A percentile compares a stretch with the other conserved stretches of the same genome.
phyloP scores from a whole-genome alignment of 345 rosid species.

The Gynandropsis gynandra region DNA sequence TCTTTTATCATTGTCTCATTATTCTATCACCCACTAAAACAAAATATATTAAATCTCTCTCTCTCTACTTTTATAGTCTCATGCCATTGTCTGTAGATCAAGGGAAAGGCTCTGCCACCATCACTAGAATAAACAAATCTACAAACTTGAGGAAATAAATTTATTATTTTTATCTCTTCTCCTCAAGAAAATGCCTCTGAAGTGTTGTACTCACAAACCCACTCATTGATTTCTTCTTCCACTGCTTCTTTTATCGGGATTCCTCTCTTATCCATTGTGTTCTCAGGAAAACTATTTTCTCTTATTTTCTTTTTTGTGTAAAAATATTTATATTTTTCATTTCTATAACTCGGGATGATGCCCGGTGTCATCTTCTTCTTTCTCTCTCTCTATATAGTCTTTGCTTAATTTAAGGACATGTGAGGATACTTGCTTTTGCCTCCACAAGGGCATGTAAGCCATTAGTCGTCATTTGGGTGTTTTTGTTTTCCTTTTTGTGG shows the following conservation, averaged over 20 bases:
- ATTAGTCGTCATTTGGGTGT: slow-evolving; percentile 35
- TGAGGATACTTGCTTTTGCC: slow-evolving; percentile 38
- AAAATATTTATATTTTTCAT: neutral
- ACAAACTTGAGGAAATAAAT: slow-evolving; percentile 12
- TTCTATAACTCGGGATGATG: slow-evolving; percentile 25
- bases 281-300: neutral
- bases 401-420: slow-evolving; percentile 31
- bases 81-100: slow-evolving; percentile 3
- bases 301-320: slow-evolving; percentile 8
- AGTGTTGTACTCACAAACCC: slow-evolving; percentile 14
- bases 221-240: slow-evolving; percentile 6
- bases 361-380: slow-evolving; percentile 27
- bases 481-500: slow-evolving; percentile 30
- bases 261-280: slow-evolving; percentile 25
- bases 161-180: neutral
- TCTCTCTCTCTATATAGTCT: slow-evolving; percentile 15
- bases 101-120: slow-evolving; percentile 10
- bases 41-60: neutral
- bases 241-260: slow-evolving; percentile 11
- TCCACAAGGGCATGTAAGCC: slow-evolving; percentile 33
- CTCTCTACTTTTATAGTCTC: neutral
- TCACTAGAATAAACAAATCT: slow-evolving; percentile 11
- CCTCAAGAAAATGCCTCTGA: neutral
- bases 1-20: neutral
- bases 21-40: neutral